Evolutionary conservation across 345 rosid genomes (phyloP).

Genomic region (Cardiospermum halicacabum): DNA sequence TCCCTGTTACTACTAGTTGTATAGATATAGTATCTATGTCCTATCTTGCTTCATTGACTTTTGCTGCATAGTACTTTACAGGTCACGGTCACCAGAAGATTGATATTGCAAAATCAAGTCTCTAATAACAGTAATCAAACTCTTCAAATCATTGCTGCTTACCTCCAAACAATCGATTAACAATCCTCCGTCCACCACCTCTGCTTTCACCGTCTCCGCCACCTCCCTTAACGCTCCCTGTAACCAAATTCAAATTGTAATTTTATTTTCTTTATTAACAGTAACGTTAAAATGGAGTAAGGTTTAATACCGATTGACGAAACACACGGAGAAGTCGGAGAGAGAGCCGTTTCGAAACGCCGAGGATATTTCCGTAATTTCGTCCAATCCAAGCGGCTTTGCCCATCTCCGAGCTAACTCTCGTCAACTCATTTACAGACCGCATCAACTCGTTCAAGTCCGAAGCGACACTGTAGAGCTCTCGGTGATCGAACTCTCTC

Average conservation of each 20-base stretch:
- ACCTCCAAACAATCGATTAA: constrained; percentile 70
- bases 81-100: constrained; percentile 30
- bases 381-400: constrained; percentile 44
- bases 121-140: constrained; percentile 51
- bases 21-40: too few relatives aligned
- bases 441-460: constrained; percentile 59
- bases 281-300: too few relatives aligned
- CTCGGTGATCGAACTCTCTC: constrained; percentile 50
- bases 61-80: too few relatives aligned
- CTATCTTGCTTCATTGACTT: too few relatives aligned
- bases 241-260: background rate
- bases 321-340: constrained; percentile 48
- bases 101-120: constrained; percentile 39
- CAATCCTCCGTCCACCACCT: constrained; percentile 61
- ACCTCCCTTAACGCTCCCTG: constrained; percentile 66
- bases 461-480: constrained; percentile 45
- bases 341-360: constrained; percentile 41
- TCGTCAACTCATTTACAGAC: constrained; percentile 38
- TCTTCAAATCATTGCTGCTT: constrained; percentile 60
- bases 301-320: constrained; percentile 58
- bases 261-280: too few relatives aligned
- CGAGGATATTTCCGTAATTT: constrained; percentile 47
- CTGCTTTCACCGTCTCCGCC: constrained; percentile 52
- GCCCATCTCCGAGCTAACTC: constrained; percentile 40
- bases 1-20: too few relatives aligned